phyloP scores from a whole-genome alignment of 768 basidiomycete species.

The Lactarius deliciosus region DNA sequence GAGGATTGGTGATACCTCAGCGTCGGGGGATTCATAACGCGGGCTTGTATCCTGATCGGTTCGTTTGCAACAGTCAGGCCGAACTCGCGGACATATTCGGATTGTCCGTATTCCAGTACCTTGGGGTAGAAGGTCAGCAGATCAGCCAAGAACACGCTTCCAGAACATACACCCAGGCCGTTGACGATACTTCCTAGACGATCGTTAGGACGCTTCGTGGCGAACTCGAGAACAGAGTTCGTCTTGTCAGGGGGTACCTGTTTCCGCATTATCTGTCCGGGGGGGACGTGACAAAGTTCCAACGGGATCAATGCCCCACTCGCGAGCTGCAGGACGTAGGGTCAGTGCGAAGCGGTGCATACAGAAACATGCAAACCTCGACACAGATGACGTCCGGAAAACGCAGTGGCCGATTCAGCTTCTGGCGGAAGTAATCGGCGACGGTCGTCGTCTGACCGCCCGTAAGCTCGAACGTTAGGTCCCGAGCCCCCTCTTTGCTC shows the following conservation, averaged over 20 bases:
- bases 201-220: conserved; percentile 60
- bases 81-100: conserved; percentile 65
- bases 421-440: conserved; percentile 57
- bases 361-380: conserved; percentile 48
- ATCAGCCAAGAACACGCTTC: not conserved
- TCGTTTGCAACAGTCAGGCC: conserved; percentile 60
- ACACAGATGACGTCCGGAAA: conserved; percentile 66
- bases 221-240: conserved; percentile 60
- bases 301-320: conserved; percentile 62
- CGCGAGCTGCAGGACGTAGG: conserved; percentile 47
- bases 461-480: conserved; percentile 54
- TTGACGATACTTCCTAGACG: conserved; percentile 54
- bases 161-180: conserved; percentile 48
- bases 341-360: not conserved
- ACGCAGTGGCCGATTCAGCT: conserved; percentile 52
- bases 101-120: conserved; percentile 46
- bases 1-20: conserved; percentile 64
- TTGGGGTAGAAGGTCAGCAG: conserved; percentile 31
- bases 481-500: conserved; percentile 51
- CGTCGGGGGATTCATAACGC: conserved; percentile 62
- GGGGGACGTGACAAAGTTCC: conserved; percentile 60
- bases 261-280: conserved; percentile 71
- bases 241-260: conserved; percentile 69
- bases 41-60: conserved; percentile 58
- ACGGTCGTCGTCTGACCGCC: conserved; percentile 58